Conservation (phyloP, 129 eudicot species). For the Helichrysum umbraculigerum region DNA sequence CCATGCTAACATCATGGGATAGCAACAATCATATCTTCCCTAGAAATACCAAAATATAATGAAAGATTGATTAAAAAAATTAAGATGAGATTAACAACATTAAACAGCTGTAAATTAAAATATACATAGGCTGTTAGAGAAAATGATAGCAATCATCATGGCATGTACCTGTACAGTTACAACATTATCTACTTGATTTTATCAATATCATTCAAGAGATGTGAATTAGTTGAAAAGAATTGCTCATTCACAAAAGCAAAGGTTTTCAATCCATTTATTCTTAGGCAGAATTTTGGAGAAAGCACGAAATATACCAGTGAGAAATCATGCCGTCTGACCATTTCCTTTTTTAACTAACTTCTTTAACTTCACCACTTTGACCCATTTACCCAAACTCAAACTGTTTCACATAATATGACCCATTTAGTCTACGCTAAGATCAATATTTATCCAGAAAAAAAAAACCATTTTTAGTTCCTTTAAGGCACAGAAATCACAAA, state of each 20-base stretch:
- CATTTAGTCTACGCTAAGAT: too few species aligned
- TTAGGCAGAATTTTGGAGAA: too few species aligned
- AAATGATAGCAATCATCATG: neutral
- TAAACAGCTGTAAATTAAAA: neutral
- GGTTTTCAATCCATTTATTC: constrained; percentile 52
- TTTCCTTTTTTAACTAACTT: too few species aligned
- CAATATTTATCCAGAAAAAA: too few species aligned
- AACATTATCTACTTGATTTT: constrained; percentile 88
- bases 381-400: too few species aligned
- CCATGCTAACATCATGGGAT: constrained; percentile 98
- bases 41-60: constrained; percentile 26
- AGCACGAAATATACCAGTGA: too few species aligned
- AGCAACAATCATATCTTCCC: constrained; percentile 96
- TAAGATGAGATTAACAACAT: neutral
- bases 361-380: too few species aligned
- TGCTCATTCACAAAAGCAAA: constrained; percentile 81
- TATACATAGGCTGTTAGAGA: neutral
- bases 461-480: too few species aligned
- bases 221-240: constrained; percentile 76
- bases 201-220: constrained; percentile 76
- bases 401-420: too few species aligned
- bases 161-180: constrained; percentile 79
- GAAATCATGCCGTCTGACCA: too few species aligned
- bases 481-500: too few species aligned
- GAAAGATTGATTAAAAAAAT: neutral